phyloP scores from a whole-genome alignment of 129 eudicot species.

The Silybum marianum region DNA sequence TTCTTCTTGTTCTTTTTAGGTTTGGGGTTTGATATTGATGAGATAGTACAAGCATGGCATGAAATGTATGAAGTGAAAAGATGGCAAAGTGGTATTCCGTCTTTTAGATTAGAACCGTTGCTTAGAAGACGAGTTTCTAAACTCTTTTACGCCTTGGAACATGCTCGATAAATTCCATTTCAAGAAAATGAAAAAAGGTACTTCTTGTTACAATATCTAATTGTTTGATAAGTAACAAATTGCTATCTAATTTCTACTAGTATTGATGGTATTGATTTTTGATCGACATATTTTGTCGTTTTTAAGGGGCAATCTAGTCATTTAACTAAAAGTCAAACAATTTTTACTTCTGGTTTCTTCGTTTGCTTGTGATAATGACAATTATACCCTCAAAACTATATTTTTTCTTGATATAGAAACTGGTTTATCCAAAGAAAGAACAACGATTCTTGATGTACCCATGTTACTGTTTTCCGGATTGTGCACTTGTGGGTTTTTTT shows the following conservation, averaged over 20 bases:
- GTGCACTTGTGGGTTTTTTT: not conserved
- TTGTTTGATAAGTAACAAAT: conserved; percentile 32
- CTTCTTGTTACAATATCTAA: conserved; percentile 16
- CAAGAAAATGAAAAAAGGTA: conserved; percentile 16
- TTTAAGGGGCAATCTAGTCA: not conserved
- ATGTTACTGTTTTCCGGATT: not conserved
- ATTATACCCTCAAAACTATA: not conserved
- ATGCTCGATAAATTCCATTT: conserved; percentile 41
- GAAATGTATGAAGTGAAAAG: conserved; percentile 83
- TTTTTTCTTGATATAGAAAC: not conserved
- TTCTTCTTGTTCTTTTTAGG: conserved; percentile 39
- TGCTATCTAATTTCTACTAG: not conserved
- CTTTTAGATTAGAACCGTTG: conserved; percentile 68
- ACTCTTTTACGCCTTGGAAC: conserved; percentile 66
- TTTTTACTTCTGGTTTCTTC: not conserved
- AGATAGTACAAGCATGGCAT: conserved; percentile 92
- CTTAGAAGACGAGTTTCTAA: conserved; percentile 70
- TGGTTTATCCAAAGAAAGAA: not conserved
- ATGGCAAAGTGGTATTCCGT: conserved; percentile 61
- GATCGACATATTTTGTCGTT: not conserved
- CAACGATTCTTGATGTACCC: conserved; percentile 5
- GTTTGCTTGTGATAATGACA: conserved; percentile 18
- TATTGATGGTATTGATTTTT: not conserved
- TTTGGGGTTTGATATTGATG: conserved; percentile 68
- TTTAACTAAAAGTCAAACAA: not conserved